A percentile compares a stretch with the other conserved stretches of the same genome.
phyloP scores from a whole-genome alignment of 2,329 filamentous ascomycete species.

The Ceratocystis colombiana region DNA sequence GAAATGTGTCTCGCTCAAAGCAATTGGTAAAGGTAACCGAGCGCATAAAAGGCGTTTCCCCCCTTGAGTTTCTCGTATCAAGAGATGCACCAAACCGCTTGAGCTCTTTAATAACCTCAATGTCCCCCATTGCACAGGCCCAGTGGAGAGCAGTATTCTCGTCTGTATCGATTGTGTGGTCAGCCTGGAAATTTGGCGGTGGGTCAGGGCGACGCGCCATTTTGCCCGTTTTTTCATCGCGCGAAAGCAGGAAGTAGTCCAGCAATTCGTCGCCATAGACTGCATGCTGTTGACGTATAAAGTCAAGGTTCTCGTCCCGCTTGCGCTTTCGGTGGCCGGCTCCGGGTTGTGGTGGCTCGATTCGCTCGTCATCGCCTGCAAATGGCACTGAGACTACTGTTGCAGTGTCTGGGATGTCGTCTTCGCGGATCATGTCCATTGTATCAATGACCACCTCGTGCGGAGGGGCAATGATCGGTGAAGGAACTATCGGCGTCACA shows the following conservation, averaged over 20 bases:
- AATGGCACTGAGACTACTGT: slow-evolving; percentile 78
- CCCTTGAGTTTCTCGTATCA: slow-evolving; percentile 57
- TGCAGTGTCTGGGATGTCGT: slow-evolving; percentile 72
- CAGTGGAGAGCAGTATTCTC: slow-evolving; percentile 90
- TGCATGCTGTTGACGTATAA: slow-evolving; percentile 72
- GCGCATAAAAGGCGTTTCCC: slow-evolving; percentile 89
- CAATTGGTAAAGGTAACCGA: slow-evolving; percentile 96
- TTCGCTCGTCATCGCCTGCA: slow-evolving; percentile 70
- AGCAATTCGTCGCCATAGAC: slow-evolving; percentile 87
- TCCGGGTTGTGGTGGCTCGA: slow-evolving; percentile 44
- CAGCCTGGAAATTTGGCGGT: slow-evolving; percentile 74
- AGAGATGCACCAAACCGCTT: slow-evolving; percentile 69
- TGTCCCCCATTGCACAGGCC: slow-evolving; percentile 94
- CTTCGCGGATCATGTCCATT: slow-evolving; percentile 42
- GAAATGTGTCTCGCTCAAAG: slow-evolving; percentile 86
- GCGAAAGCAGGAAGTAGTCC: slow-evolving; percentile 87
- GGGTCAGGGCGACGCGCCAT: slow-evolving; percentile 64
- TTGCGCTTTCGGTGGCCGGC: slow-evolving; percentile 56
- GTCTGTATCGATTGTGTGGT: slow-evolving; percentile 88
- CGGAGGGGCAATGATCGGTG: slow-evolving; percentile 20
- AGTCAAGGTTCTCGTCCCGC: slow-evolving; percentile 48
- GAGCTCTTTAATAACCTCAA: slow-evolving; percentile 81
- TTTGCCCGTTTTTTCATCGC: slow-evolving; percentile 52
- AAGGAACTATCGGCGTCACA: background rate
- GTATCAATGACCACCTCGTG: slow-evolving; percentile 27